Conservation (phyloP, 306 rosid genomes). For the Lablab purpureus region DNA sequence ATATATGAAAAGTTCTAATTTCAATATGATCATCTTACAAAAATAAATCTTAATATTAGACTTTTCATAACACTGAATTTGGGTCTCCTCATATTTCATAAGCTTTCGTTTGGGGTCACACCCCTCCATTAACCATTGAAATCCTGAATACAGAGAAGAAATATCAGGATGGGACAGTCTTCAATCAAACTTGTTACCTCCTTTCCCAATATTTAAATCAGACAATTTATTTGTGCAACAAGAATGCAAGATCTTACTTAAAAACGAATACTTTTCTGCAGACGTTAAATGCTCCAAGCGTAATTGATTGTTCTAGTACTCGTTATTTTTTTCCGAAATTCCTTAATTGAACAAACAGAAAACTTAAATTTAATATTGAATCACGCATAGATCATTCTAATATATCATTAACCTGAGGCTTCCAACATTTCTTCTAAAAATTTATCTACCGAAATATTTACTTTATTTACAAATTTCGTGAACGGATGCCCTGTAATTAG, state of each 20-base stretch:
- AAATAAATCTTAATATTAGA: not conserved
- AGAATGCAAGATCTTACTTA: not conserved
- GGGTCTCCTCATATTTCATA: not conserved
- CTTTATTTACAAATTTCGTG: slow-evolving; percentile 52
- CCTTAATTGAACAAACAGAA: slow-evolving; percentile 10
- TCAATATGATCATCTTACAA: not conserved
- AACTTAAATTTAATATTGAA: slow-evolving; percentile 23
- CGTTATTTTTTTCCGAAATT: slow-evolving; percentile 13
- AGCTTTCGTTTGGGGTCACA: not conserved
- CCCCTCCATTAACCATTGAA: not conserved
- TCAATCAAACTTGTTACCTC: not conserved
- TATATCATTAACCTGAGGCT: not conserved
- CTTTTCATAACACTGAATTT: not conserved
- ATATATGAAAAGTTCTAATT: not conserved
- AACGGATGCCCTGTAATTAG: slow-evolving; percentile 5
- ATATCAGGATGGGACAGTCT: not conserved
- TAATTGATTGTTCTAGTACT: slow-evolving; percentile 13
- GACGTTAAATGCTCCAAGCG: not conserved
- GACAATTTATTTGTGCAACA: not conserved
- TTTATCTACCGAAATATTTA: slow-evolving; percentile 46
- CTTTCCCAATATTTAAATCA: not conserved
- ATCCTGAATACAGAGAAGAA: not conserved
- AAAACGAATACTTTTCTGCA: not conserved
- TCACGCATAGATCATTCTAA: not conserved
- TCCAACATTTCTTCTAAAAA: not conserved